phyloP scores from a whole-genome alignment of 306 rosid species.

The Acmispon strigosus region DNA sequence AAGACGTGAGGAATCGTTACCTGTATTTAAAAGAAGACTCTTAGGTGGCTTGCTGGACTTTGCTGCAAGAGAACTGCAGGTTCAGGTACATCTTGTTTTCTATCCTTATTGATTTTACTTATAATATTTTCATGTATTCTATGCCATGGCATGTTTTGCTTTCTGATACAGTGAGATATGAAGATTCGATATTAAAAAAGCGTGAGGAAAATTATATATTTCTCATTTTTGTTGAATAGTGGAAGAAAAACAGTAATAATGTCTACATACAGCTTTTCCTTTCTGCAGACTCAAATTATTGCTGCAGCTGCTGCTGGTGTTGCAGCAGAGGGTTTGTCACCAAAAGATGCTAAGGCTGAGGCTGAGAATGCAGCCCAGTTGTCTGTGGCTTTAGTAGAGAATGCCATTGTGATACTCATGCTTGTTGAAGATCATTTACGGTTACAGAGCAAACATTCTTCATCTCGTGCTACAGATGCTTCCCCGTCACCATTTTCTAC shows the following conservation, averaged over 20 bases:
- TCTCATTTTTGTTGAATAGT: constrained; percentile 9
- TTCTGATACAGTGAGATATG: neutral
- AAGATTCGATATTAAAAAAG: neutral
- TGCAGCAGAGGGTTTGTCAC: constrained; percentile 90
- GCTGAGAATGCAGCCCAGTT: constrained; percentile 96
- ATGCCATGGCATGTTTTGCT: constrained; percentile 11
- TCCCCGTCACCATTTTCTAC: constrained; percentile 64
- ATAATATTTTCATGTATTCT: neutral
- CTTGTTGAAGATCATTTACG: constrained; percentile 99
- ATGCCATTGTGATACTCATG: constrained; percentile 96
- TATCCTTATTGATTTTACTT: constrained; percentile 2
- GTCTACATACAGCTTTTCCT: constrained; percentile 38
- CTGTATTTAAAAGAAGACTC: constrained; percentile 92
- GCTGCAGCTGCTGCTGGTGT: constrained; percentile 98
- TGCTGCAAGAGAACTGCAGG: constrained; percentile 92
- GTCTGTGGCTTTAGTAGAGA: constrained; percentile 96
- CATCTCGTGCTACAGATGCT: constrained; percentile 49
- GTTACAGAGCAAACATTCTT: constrained; percentile 66
- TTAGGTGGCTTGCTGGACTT: constrained; percentile 88
- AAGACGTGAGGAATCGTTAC: constrained; percentile 89
- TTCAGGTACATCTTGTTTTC: constrained; percentile 62
- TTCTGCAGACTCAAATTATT: constrained; percentile 94
- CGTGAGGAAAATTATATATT: constrained; percentile 7
- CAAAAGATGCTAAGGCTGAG: constrained; percentile 79
- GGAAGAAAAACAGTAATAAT: constrained; percentile 20